Base-by-base conservation (phyloP, 2,329 filamentous ascomycete genomes). In the Beauveria sp. region DNA sequence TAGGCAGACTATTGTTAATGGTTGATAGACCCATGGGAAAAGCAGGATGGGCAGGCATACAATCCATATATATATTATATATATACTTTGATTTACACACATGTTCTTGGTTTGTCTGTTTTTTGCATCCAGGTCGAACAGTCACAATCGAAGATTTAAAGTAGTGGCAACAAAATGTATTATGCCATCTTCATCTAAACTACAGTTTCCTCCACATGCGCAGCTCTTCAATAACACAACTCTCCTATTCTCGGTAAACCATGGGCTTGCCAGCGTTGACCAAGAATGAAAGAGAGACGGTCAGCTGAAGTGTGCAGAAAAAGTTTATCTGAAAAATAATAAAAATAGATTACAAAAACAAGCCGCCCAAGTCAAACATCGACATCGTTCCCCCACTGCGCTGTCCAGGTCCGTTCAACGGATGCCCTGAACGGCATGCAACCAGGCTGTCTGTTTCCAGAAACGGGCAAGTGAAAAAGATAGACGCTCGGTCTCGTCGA, bases 391-490 rank as follows among this genome's bases (percentile, higher is more conserved):
- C 31, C 50, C 43, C 59, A 61, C 59, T 54, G 59, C 59, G 43
- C 59, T 1, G 51, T 48, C 50, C 51, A 54, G 49, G 59, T 61
- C 59, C 59, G 59, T 61, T 61, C 59, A 61, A 61, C 59, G 59
- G 59, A 48, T 60, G 49, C 24, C 50, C 51, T 49, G 51, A 42
- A 54, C 59, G 51, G 59, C 53, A 58, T 28, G 60, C 60, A 58
- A 62, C 60, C 60, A 62, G 60, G 60, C 60, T 24, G 60, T 62
- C 54, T 57, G 53, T 62, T 62, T 57, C 60, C 54, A 56, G 60
- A 58, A 54, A 62, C 60, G 53, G 54, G 60, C 60, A 62, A 40
- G 53, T 48, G 48, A 46, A 40, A 53, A 26, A 57, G n/a, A 50
- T 31, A 52, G 40, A 60, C 57, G 26, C 57, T 60, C 45, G 57